Conservation (phyloP, 805 yeast genomes). For the Wickerhamomyces canadensis region DNA sequence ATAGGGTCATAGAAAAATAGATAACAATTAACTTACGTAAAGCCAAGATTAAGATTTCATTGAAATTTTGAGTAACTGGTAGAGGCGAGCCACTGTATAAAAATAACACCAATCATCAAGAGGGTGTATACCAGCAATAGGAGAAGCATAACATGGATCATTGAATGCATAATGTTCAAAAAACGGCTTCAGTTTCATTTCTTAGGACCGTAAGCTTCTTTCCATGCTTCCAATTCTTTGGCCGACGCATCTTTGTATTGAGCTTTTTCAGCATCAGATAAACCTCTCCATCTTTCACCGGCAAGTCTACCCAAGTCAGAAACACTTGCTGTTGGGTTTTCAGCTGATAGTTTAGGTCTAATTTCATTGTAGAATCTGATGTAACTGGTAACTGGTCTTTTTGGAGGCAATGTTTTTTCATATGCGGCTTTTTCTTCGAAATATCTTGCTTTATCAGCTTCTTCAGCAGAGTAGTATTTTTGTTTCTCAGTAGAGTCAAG, state of each 20-base stretch:
- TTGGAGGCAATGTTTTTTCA: slow-evolving; percentile 17
- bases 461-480: too few relatives aligned
- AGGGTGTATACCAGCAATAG: too few relatives aligned
- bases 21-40: too few relatives aligned
- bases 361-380: slow-evolving; percentile 10
- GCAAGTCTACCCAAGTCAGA: slow-evolving; percentile 50
- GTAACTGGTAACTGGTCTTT: slow-evolving; percentile 17
- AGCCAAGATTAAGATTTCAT: too few relatives aligned
- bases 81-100: too few relatives aligned
- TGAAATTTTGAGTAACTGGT: too few relatives aligned
- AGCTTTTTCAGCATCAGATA: slow-evolving; percentile 66
- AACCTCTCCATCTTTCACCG: slow-evolving; percentile 88
- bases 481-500: too few relatives aligned
- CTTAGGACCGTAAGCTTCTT: slow-evolving; percentile 28
- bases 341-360: slow-evolving; percentile 7
- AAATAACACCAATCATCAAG: too few relatives aligned
- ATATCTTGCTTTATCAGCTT: slow-evolving; percentile 10
- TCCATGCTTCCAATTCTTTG: slow-evolving; percentile 29
- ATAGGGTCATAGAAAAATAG: slow-evolving; percentile 14
- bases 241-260: slow-evolving; percentile 23
- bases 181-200: too few relatives aligned
- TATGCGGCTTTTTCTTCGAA: slow-evolving; percentile 10
- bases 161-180: too few relatives aligned
- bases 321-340: slow-evolving; percentile 13
- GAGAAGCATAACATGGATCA: too few relatives aligned